Base-by-base conservation (phyloP, 768 basidiomycete species). In the Tephrocybe sp. region DNA sequence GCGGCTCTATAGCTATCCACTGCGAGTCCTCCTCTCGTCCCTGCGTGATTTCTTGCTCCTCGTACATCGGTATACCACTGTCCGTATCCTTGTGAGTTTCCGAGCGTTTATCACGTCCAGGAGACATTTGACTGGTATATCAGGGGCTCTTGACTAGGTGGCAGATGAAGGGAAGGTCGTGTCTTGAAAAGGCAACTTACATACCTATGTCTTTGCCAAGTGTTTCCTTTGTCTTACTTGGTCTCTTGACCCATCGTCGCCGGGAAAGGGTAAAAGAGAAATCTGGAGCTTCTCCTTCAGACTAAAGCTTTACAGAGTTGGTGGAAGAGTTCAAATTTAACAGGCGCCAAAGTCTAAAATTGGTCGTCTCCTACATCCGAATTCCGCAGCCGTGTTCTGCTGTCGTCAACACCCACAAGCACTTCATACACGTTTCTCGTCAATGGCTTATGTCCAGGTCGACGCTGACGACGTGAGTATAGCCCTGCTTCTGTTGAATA, bases 391-490 rank as follows among this genome's bases (percentile, higher is more conserved):
- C 19, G 12, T 36, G 16, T 25, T 25, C 24, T 40, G 32, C 30
- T 52, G 44, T 34, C 13, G 11, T 21, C 22, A 24, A 36, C 43
- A 18, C 18, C 41, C 42, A 32, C 21, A 13, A 45, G 7, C 32
- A 15, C 7, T 26, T n/a, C 4, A 32, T 36, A 26, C 55, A 50
- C 55, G 34, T 44, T 50, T 26, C 46, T 55, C 55, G 8, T 26
- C 43, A 44, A 87, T 87, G 86, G 83, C 86, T 45, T 88, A 88
- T 61, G 82, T 88, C 40, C 73, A 83, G 46, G 82, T 88, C 50
- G 85, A 87, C 52, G 72, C 79, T 24, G 86, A 88, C 64, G 87
- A 88, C 43, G 86, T 86, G 60, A 61, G 78, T 65, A 7, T 13
- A 9, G 15, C 21, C n/a, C 37, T 12, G 16, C 19, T 6, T 6